phyloP scores from a whole-genome alignment of 2,329 filamentous ascomycete species.

The Pleomassaria siparia region DNA sequence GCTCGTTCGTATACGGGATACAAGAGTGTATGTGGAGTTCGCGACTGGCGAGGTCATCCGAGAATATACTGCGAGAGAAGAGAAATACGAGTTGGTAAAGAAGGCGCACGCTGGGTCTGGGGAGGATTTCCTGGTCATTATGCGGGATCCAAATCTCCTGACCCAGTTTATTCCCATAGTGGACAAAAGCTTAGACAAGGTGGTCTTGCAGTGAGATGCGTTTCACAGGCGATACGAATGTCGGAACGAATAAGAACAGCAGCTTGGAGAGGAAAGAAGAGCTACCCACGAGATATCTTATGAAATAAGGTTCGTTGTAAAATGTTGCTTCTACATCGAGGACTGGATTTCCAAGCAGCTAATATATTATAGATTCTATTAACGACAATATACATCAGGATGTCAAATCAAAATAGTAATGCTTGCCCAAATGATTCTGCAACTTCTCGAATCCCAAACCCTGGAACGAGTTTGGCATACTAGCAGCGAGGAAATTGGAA shows the following conservation, averaged over 20 bases:
- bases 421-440: too few species aligned
- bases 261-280: too few species aligned
- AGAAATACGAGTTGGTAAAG: constrained; percentile 74
- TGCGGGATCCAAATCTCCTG: constrained; percentile 79
- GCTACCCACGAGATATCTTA: too few species aligned
- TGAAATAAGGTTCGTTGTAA: too few species aligned
- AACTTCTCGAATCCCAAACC: constrained; percentile 42
- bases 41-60: constrained; percentile 74
- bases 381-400: too few species aligned
- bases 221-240: too few species aligned
- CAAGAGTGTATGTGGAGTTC: constrained; percentile 90
- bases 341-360: too few species aligned
- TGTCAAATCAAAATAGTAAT: too few species aligned
- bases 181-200: constrained; percentile 65
- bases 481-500: constrained; percentile 41
- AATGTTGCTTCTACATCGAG: too few species aligned
- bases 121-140: constrained; percentile 70
- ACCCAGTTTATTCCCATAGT: constrained; percentile 61
- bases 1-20: constrained; percentile 83
- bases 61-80: constrained; percentile 89
- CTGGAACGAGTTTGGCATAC: constrained; percentile 44
- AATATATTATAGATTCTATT: too few species aligned
- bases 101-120: constrained; percentile 58
- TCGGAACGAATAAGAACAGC: too few species aligned
- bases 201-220: constrained; percentile 45